phyloP scores from a whole-genome alignment of 2,329 filamentous ascomycete genomes.

The Ophiobolus disseminans region DNA sequence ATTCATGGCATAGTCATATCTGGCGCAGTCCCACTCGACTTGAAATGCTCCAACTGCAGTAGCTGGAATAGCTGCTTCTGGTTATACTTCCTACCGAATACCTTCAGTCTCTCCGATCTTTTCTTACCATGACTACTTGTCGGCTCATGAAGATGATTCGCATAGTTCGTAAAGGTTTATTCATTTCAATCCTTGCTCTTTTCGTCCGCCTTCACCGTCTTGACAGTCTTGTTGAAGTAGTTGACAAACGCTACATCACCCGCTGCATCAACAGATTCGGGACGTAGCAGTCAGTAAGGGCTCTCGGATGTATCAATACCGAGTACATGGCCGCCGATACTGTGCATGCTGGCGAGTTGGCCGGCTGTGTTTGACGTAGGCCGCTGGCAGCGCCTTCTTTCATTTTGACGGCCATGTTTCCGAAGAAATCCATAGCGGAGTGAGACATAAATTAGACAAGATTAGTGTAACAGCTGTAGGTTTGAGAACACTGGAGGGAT shows the following conservation, averaged over 20 bases:
- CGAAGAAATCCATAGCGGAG: slow-evolving; percentile 26
- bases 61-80: slow-evolving; percentile 50
- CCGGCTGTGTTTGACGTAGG: slow-evolving; percentile 30
- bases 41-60: slow-evolving; percentile 51
- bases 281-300: slow-evolving; percentile 27
- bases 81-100: slow-evolving; percentile 49
- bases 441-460: slow-evolving; percentile 28
- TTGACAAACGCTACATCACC: slow-evolving; percentile 29
- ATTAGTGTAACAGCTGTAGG: no score
- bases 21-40: slow-evolving; percentile 23
- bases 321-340: slow-evolving; percentile 38
- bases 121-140: slow-evolving; percentile 42
- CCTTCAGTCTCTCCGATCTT: slow-evolving; percentile 44
- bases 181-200: slow-evolving; percentile 17
- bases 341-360: slow-evolving; percentile 30
- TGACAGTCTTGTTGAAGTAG: slow-evolving; percentile 25
- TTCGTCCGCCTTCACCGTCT: slow-evolving; percentile 26
- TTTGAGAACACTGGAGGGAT: no score
- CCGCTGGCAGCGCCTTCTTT: slow-evolving; percentile 27
- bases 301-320: slow-evolving; percentile 29
- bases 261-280: slow-evolving; percentile 26
- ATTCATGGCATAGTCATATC: slow-evolving; percentile 5
- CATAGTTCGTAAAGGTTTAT: slow-evolving; percentile 55
- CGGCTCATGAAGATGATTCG: slow-evolving; percentile 50
- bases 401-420: slow-evolving; percentile 29